Evolutionary conservation across 192 early-diverging fungal species (phyloP), one percentile per base, ranked within the genome.

Genomic region (Podila epicladia): DNA sequence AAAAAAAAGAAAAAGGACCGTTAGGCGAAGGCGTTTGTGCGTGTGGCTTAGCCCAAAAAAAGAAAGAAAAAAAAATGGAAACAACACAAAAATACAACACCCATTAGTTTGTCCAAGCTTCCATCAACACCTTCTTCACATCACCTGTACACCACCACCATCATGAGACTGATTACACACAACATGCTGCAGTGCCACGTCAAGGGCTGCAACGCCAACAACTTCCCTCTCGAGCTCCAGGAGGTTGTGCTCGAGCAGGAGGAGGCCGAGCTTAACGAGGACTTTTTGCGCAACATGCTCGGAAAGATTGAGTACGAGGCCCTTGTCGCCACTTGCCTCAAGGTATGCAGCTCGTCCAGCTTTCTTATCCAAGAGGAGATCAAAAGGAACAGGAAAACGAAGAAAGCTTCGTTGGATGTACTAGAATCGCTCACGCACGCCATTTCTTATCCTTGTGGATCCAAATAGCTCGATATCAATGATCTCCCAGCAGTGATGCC

Each of bases 111-210:
- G 33, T 35, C 33, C 33, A 29, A 32, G 37, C 59, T 58, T 12
- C 12, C 35, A 59, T 62, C 38, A 45, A 26, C 63, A 29, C 31
- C 31, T 12, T 41, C 58, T 50, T 50, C 13, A 29, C 67, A 41
- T 57, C 24, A 35, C 28, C 51, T 12, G 57, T 15, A 22, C 37
- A 41, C 26, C 41, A 5, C 12, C 26, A 49, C 3, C 12, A 86
- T 26, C 67, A 94, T 93, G 91, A 91, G 97, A 86, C 93, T 99
- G 71, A 91, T 99, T 50, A 97, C 96, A 38, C 98, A 99, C 89
- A 99, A 99, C 84, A 95, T 99, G 95, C 91, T 99, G 64, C 95
- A 96, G 87, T 99, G 98, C 92, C 95, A 97, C 79, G 98, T 94
- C 80, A 97, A 96, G 84, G 91, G 91, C 85, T 99, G 98, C 89